Conservation (phyloP, 2,329 filamentous ascomycete species). For the Microsporum canis region DNA sequence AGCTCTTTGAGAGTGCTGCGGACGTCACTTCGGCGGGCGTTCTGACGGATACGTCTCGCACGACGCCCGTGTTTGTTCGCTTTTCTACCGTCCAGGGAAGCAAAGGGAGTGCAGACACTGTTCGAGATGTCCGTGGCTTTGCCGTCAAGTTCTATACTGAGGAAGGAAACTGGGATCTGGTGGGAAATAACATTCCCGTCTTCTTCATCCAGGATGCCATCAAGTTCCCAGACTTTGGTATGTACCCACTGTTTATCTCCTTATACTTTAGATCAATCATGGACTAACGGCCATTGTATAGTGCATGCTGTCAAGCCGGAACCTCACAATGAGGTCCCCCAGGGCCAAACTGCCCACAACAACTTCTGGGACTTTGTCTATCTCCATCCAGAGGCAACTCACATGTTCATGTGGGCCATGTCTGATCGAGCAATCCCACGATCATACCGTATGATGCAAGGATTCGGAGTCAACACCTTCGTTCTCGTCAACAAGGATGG, state of each 20-base stretch:
- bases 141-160: slow-evolving; percentile 67
- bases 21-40: slow-evolving; percentile 54
- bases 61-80: slow-evolving; percentile 55
- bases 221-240: slow-evolving; percentile 57
- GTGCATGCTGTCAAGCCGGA: slow-evolving; percentile 54
- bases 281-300: slow-evolving; percentile 11
- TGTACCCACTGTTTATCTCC: background rate
- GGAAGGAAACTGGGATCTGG: slow-evolving; percentile 66
- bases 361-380: slow-evolving; percentile 68
- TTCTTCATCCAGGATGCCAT: slow-evolving; percentile 68
- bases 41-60: slow-evolving; percentile 55
- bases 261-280: background rate
- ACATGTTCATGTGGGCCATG: slow-evolving; percentile 74
- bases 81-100: slow-evolving; percentile 71
- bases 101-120: slow-evolving; percentile 65
- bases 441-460: slow-evolving; percentile 75
- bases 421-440: slow-evolving; percentile 62
- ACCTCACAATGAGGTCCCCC: slow-evolving; percentile 58
- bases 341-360: slow-evolving; percentile 59
- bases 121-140: slow-evolving; percentile 73
- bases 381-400: slow-evolving; percentile 58
- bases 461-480: slow-evolving; percentile 73
- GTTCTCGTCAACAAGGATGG: slow-evolving; percentile 57
- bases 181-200: slow-evolving; percentile 63
- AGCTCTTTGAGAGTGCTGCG: slow-evolving; percentile 49